Percentiles rank a stretch among this genome's conserved stretches.
These are phyloP conservation scores for Globisporangium paddicum DNA, from an alignment of 352 stramenopile species.

Conservation along the genomic window DNA sequence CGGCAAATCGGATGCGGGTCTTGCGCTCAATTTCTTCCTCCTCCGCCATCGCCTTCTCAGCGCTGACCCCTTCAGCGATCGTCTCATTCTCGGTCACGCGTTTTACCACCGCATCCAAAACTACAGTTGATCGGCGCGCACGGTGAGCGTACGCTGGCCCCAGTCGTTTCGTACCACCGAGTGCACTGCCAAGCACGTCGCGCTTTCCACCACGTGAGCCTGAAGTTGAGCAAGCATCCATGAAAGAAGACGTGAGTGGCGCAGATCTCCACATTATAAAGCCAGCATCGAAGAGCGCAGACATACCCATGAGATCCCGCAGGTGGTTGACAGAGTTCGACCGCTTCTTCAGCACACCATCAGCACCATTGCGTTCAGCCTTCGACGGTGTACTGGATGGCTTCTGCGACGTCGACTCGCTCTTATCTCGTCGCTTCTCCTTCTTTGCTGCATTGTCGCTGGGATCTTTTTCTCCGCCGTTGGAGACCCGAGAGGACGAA, in stretches of 20 bases:
- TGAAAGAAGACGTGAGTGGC: constrained; percentile 4
- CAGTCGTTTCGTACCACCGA: constrained; percentile 22
- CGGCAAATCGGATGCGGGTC: constrained; percentile 14
- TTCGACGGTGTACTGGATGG: constrained; percentile 11
- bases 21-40: not conserved
- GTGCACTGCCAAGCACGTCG: constrained; percentile 35
- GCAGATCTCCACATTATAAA: not conserved
- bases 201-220: constrained; percentile 23
- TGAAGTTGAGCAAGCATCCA: constrained; percentile 6
- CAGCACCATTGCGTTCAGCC: constrained; percentile 10
- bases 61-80: not conserved
- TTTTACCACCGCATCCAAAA: constrained; percentile 36
- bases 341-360: constrained; percentile 2
- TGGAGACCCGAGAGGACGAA: not conserved
- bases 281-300: constrained; percentile 1
- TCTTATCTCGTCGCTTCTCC: constrained; percentile 8
- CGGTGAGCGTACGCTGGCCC: constrained; percentile 36
- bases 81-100: constrained; percentile 20
- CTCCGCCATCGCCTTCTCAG: not conserved
- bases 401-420: constrained; percentile 7
- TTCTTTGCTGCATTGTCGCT: constrained; percentile 8
- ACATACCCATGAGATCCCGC: constrained; percentile 48
- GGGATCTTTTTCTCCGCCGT: not conserved
- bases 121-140: constrained; percentile 42
- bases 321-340: constrained; percentile 68